These are phyloP conservation scores for Phytophthora europaea DNA, from an alignment of 352 stramenopile genomes.

Conservation along the genomic window DNA sequence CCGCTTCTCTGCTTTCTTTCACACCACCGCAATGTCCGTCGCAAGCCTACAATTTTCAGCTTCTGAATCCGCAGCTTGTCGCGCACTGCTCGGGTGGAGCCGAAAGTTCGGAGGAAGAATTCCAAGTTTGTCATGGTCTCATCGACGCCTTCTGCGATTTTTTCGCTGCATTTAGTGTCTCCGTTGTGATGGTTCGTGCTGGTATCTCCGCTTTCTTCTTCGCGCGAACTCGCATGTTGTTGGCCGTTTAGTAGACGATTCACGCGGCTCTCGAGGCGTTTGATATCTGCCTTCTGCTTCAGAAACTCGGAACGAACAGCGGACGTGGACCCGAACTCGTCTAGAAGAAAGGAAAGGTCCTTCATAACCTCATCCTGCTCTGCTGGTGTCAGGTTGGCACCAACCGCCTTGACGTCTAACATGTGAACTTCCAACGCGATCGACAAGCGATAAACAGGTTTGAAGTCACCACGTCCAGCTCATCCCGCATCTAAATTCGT, in stretches of 20 bases:
- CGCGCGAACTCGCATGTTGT: background rate
- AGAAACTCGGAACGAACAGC: background rate
- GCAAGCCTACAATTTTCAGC: background rate
- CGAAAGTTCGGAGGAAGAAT: background rate
- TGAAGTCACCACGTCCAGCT: background rate
- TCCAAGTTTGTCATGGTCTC: background rate
- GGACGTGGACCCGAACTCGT: background rate
- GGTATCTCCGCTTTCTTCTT: background rate
- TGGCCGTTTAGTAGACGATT: background rate
- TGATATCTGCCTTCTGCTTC: background rate
- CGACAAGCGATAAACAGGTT: background rate
- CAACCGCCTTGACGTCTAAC: background rate
- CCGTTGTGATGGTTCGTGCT: background rate
- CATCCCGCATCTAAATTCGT: too few relatives aligned
- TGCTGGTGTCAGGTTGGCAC: background rate
- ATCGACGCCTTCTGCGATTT: background rate
- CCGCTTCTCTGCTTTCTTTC: background rate
- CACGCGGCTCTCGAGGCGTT: background rate
- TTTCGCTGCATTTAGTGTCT: background rate
- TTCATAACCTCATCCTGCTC: background rate
- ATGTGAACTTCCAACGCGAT: background rate
- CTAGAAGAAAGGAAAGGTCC: background rate
- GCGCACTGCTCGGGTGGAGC: background rate
- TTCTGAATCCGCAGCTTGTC: constrained; percentile 1
- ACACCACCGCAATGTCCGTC: background rate